phyloP scores from a whole-genome alignment of 495 filamentous ascomycete genomes.

The Aspergillus cristatus region DNA sequence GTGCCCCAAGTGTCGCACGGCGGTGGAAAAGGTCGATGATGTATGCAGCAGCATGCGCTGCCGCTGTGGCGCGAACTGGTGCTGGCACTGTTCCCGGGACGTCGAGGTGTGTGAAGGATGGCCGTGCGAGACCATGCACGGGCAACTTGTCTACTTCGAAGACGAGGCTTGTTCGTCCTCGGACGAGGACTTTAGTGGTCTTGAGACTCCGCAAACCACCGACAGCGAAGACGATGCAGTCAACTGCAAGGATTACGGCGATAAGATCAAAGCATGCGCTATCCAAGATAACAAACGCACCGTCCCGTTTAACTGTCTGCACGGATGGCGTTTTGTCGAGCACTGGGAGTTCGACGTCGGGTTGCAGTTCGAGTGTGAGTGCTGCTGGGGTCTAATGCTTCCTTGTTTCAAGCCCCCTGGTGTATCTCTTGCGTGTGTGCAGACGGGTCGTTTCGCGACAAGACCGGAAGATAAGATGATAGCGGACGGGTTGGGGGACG shows the following conservation, averaged over 20 bases:
- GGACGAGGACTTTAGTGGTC: neutral
- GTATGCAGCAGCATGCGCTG: constrained; percentile 17
- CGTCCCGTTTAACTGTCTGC: constrained; percentile 10
- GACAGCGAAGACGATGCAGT: no score
- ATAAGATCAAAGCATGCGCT: no score
- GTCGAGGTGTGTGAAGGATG: constrained; percentile 3
- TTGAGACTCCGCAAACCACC: neutral
- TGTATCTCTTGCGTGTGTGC: no score
- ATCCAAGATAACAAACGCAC: neutral
- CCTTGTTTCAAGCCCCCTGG: no score
- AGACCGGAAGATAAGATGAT: no score
- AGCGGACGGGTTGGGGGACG: no score
- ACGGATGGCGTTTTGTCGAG: constrained; percentile 2
- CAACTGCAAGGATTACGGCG: neutral
- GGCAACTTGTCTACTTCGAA: constrained; percentile 4
- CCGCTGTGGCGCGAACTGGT: constrained; percentile 18
- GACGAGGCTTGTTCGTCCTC: constrained; percentile 9
- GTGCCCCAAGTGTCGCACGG: constrained; percentile 19
- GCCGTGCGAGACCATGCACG: constrained; percentile 1
- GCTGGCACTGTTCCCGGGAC: constrained; percentile 10
- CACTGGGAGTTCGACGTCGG: neutral
- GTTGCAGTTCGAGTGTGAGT: constrained; percentile 8
- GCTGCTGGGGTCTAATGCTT: constrained; percentile 9
- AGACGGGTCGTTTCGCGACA: no score
- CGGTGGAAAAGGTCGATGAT: constrained; percentile 15